Base-by-base conservation (phyloP, 2,329 filamentous ascomycete genomes). In the Paraconiothyrium sp. region DNA sequence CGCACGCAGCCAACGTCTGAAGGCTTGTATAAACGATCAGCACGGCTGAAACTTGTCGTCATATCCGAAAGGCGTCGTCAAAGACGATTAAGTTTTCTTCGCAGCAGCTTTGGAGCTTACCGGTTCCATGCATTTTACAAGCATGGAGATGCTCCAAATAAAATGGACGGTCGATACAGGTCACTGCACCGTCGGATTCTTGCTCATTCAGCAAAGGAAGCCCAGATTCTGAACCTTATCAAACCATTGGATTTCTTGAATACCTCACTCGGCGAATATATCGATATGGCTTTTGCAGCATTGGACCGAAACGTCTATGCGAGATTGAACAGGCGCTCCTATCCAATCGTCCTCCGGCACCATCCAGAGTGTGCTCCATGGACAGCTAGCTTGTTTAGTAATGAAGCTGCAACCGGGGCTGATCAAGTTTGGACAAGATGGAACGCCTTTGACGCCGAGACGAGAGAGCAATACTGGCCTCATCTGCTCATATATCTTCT, bases 401-500 rank as follows among this genome's bases (percentile, higher is more conserved):
- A 54, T 8, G 44, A 50, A 5, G 44, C 47, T 1, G 9, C 48
- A 4, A 43, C 49, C 8, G 64, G 61, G 30, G 22, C 57, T 8
- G 57, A 67, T 16, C 52, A 67, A 34, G 58, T 68, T 7, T 66
- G 58, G 62, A 43, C 49, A 32, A 67, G 63, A 14, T 75, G 75
- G 73, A 56, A 65, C 35, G 54, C 46, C 16, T 54, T 73, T n/a
- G 61, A 69, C 11, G 43, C 58, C 16, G 46, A 59, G 1, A 60
- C 56, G 14, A 63, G 67, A 35, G 67, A 64, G 11, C 24, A 47
- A 4, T 65, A 57, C 22, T 74, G 68, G 59, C 62, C 67, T 52
- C 39, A 57, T 14, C 34, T 76, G 47, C 69, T 78, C 8, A 34
- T 77, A 35, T 77, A 74, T 58, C 64, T 78, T 22, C 62, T 78